phyloP scores from a whole-genome alignment of 306 rosid species.

The Cicer judaicum region DNA sequence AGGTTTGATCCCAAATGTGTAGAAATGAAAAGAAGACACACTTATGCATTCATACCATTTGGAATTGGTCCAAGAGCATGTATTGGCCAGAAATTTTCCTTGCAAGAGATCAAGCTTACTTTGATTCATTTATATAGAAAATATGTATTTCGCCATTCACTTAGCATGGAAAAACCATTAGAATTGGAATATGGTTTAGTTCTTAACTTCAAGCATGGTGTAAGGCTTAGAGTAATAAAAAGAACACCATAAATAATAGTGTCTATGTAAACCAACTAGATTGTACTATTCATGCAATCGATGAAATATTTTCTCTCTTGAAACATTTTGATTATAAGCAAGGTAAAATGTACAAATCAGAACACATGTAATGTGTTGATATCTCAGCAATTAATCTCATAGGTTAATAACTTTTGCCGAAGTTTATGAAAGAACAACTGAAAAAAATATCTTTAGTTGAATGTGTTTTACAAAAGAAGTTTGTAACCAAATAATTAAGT shows the following conservation, averaged over 20 bases:
- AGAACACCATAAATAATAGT: constrained; percentile 39
- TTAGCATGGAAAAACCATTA: constrained; percentile 75
- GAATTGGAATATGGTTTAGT: constrained; percentile 84
- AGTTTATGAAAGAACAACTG: no score
- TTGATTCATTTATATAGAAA: constrained; percentile 78
- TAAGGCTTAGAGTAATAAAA: constrained; percentile 70
- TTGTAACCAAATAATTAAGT: no score
- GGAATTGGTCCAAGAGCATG: constrained; percentile 96
- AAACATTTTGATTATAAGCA: background rate
- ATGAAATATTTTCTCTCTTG: background rate
- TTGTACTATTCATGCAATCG: background rate
- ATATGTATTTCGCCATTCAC: constrained; percentile 74
- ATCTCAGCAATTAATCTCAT: no score
- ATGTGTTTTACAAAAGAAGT: no score
- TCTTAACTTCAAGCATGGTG: constrained; percentile 86
- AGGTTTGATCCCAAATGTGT: constrained; percentile 80
- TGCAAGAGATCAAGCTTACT: constrained; percentile 81
- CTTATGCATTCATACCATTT: constrained; percentile 87
- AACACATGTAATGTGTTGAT: background rate
- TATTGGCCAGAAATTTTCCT: constrained; percentile 82
- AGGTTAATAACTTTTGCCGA: no score
- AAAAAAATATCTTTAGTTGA: no score
- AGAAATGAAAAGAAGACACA: constrained; percentile 83
- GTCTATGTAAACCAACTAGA: background rate
- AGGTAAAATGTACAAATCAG: constrained; percentile 2